Percentiles rank a stretch among this genome's conserved stretches.
phyloP scores from a whole-genome alignment of 1,139 yeast species.

The Meyerozyma elateridarum region DNA sequence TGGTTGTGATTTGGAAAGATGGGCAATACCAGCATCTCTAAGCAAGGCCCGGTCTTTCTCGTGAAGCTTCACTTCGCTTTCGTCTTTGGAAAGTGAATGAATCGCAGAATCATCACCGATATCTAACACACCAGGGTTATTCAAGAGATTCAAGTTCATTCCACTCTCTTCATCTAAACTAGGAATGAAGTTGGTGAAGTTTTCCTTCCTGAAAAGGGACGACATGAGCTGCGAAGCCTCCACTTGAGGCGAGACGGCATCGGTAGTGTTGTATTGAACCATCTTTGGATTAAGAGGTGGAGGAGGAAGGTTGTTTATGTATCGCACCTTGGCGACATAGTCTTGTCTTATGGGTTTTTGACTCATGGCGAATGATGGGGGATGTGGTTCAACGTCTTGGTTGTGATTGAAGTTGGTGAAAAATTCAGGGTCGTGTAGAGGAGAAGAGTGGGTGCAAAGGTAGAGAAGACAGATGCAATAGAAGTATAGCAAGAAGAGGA shows the following conservation, averaged over 20 bases:
- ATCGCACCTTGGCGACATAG: conserved; percentile 81
- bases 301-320: conserved; percentile 84
- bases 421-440: conserved; percentile 7
- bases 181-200: conserved; percentile 60
- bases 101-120: conserved; percentile 50
- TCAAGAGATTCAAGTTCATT: conserved; percentile 70
- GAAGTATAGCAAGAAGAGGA: too few species aligned
- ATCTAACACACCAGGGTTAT: conserved; percentile 66
- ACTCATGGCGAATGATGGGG: too few species aligned
- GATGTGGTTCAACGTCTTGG: too few species aligned
- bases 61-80: conserved; percentile 45
- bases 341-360: conserved; percentile 65
- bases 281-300: conserved; percentile 92
- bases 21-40: conserved; percentile 67
- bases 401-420: conserved; percentile 9
- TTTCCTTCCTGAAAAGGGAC: conserved; percentile 72
- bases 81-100: conserved; percentile 20
- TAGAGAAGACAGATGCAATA: too few species aligned
- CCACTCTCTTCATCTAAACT: conserved; percentile 71
- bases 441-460: too few species aligned
- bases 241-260: conserved; percentile 34
- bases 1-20: conserved; percentile 47
- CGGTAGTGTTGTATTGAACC: conserved; percentile 49
- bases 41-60: conserved; percentile 73
- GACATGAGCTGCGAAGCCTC: conserved; percentile 64